These are phyloP conservation scores for Cardamine occulta DNA, from an alignment of 345 rosid species.

Conservation along the genomic window DNA sequence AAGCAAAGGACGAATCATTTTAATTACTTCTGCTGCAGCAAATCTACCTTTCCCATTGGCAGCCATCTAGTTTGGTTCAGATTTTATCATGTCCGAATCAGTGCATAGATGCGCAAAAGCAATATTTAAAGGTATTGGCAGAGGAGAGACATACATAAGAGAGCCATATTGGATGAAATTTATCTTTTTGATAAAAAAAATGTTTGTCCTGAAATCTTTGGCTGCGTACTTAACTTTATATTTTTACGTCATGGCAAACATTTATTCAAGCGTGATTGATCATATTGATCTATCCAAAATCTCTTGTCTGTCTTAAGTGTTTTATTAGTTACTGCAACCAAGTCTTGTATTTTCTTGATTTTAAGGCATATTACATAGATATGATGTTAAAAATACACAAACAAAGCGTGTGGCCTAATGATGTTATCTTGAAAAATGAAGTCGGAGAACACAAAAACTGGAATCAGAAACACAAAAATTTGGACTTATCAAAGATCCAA, in stretches of 20 bases:
- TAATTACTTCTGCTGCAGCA: slow-evolving; percentile 39
- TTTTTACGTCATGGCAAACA: slow-evolving; percentile 25
- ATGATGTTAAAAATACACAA: neutral
- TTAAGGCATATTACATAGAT: neutral
- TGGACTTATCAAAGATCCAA: neutral
- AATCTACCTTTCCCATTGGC: slow-evolving; percentile 37
- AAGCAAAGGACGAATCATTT: slow-evolving; percentile 56
- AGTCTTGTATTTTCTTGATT: neutral
- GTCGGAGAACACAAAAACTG: neutral
- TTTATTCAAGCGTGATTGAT: slow-evolving; percentile 26
- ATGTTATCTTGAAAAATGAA: neutral
- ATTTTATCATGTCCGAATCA: slow-evolving; percentile 22
- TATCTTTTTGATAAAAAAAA: neutral
- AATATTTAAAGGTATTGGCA: slow-evolving; percentile 30
- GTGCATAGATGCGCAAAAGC: slow-evolving; percentile 22
- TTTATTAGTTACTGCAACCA: neutral
- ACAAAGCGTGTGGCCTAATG: neutral
- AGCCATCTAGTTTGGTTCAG: slow-evolving; percentile 42
- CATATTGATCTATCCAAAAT: neutral
- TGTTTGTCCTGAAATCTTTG: slow-evolving; percentile 32
- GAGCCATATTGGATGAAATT: slow-evolving; percentile 27
- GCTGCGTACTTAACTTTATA: neutral
- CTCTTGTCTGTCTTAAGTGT: too few relatives aligned
- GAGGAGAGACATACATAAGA: slow-evolving; percentile 31
- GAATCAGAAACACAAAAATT: neutral